These are phyloP conservation scores for Salix exigua DNA, from an alignment of 345 rosid genomes.

Conservation along the genomic window DNA sequence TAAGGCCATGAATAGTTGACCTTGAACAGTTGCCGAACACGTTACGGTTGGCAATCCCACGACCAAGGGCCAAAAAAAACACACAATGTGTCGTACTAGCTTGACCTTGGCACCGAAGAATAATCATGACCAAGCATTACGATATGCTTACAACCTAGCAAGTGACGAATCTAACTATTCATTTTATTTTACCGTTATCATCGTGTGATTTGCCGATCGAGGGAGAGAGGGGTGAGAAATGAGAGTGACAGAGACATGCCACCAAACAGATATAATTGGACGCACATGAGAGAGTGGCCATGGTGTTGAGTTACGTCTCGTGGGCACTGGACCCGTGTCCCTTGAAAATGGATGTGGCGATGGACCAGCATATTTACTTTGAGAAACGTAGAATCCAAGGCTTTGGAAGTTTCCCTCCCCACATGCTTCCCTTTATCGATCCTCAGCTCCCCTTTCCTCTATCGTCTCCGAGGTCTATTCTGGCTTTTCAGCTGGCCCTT, in stretches of 20 bases:
- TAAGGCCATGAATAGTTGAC: neutral
- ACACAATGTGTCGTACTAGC: neutral
- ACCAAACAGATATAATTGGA: constrained; percentile 12
- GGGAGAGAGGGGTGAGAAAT: neutral
- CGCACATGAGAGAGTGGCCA: constrained; percentile 10
- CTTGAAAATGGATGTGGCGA: neutral
- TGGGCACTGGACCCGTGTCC: constrained; percentile 6
- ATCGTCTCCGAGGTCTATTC: neutral
- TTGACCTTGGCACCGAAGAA: neutral
- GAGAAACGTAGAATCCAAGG: constrained; percentile 18
- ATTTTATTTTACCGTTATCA: neutral
- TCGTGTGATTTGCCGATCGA: neutral
- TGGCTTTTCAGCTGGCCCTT: neutral
- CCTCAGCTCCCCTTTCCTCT: neutral
- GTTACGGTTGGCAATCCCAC: neutral
- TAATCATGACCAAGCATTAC: neutral
- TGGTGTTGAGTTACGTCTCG: neutral
- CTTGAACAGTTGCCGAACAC: neutral
- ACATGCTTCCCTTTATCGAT: neutral
- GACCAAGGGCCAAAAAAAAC: neutral
- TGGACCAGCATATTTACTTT: neutral
- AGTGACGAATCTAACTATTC: neutral
- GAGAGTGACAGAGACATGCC: constrained; percentile 17
- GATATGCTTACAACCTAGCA: neutral
- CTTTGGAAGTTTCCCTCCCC: neutral